Evolutionary conservation across 768 basidiomycete genomes (phyloP).

Genomic region (Tubosaeta sp.): DNA sequence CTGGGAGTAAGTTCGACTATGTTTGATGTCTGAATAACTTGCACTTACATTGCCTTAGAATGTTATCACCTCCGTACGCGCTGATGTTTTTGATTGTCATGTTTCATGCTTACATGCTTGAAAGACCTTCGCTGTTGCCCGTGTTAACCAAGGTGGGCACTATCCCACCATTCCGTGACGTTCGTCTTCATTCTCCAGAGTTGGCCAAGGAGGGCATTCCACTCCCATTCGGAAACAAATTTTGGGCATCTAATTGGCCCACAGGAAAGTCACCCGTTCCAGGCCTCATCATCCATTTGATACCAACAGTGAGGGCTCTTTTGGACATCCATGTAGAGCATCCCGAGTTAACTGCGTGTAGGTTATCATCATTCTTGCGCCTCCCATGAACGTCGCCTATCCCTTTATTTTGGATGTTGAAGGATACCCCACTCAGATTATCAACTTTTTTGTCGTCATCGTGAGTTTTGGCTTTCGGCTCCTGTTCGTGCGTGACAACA

Average conservation of each 20-base stretch:
- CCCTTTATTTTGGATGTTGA: slow-evolving; percentile 61
- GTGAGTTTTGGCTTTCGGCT: slow-evolving; percentile 38
- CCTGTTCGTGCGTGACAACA: neutral
- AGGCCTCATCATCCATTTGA: slow-evolving; percentile 52
- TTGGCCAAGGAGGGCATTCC: slow-evolving; percentile 63
- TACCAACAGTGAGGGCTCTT: slow-evolving; percentile 39
- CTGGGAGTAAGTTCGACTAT: too few relatives aligned
- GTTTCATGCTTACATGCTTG: neutral
- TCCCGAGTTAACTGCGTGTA: slow-evolving; percentile 14
- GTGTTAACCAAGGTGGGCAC: slow-evolving; percentile 46
- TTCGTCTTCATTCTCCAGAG: slow-evolving; percentile 28
- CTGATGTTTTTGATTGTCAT: neutral
- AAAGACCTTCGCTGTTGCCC: slow-evolving; percentile 47
- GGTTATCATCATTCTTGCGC: slow-evolving; percentile 53
- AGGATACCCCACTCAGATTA: slow-evolving; percentile 46
- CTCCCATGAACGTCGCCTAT: slow-evolving; percentile 50
- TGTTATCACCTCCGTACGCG: slow-evolving; percentile 30
- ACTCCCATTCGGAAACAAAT: slow-evolving; percentile 52
- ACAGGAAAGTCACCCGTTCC: slow-evolving; percentile 54
- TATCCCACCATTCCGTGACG: too few relatives aligned
- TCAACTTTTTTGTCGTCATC: slow-evolving; percentile 52
- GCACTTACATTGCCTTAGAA: slow-evolving; percentile 16
- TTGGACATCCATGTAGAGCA: neutral
- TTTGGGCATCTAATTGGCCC: slow-evolving; percentile 64
- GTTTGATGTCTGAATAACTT: too few relatives aligned